Evolutionary conservation across 192 early-diverging fungal species (phyloP), one percentile per base, ranked within the genome.

Genomic region (Coemansia sp.): DNA sequence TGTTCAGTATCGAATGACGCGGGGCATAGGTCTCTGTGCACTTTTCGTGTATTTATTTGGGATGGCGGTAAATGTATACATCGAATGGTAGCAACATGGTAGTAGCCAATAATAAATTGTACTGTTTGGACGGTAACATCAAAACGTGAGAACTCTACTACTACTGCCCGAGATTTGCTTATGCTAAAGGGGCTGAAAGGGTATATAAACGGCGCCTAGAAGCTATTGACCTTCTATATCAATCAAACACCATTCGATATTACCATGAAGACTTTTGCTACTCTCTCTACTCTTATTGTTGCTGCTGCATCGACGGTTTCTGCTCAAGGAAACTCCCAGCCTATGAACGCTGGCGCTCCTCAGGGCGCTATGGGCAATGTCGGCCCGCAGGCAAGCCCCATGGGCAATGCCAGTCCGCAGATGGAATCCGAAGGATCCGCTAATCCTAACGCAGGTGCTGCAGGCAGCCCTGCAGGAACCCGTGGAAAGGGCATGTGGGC

Each of bases 1-100:
- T 36, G 82, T 81, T 30, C 72, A 76, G 16, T 91, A 86, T 59
- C 74, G 75, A 35, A 87, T 88, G 83, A 79, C 80, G 0, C 68
- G 81, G 5, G 31, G 45, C 19, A 83, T 82, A 72, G 89, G 87
- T 8, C 73, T 80, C 42, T 68, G 70, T 43, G 70, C 82, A 15
- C 71, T 91, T 16, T 50, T 42, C 0, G 65, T 87, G 14, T 91
- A 91, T 57, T 44, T 80, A 37, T 57, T 81, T 21, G 82, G 83
- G 42, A 88, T 85, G 59, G 53, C 64, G 5, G 60, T 81, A 35
- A 91, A 91, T 55, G 55, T 91, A 10, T 60, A 74, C 11, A 51
- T 89, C 20, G 89, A 88, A 59, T 53, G 41, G 54, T 61, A 79
- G 41, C n/a, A 54, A 54, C 7, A 11, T 13, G 8, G 26, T 6